Percentiles rank a stretch among this genome's conserved stretches.
Evolutionary conservation across 2,329 filamentous ascomycete species (phyloP).

Genomic region (Rhinocladiella similis): DNA sequence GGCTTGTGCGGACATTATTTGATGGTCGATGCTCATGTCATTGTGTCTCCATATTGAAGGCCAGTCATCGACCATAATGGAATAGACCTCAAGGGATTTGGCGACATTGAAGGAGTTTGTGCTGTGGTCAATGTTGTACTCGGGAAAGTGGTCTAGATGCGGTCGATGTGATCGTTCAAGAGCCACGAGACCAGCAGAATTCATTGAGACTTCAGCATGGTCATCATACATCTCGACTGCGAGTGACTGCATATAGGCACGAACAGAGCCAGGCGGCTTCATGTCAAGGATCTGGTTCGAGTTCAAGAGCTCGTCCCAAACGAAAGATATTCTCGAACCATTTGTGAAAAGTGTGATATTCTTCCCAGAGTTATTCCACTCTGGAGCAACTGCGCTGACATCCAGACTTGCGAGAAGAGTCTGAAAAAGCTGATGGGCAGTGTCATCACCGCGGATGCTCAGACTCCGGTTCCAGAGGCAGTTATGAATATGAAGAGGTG

Average conservation of each 20-base stretch:
- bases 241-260: too few species aligned
- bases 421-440: constrained; percentile 62
- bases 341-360: constrained; percentile 48
- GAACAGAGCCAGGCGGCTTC: too few species aligned
- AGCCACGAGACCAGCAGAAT: too few species aligned
- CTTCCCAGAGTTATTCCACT: too few species aligned
- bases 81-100: constrained; percentile 27
- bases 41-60: constrained; percentile 45
- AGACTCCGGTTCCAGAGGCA: constrained; percentile 56
- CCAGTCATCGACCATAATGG: constrained; percentile 47
- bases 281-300: too few species aligned
- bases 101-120: constrained; percentile 23
- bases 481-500: constrained; percentile 49
- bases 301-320: constrained; percentile 60
- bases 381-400: constrained; percentile 21
- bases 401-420: constrained; percentile 54
- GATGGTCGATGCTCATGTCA: constrained; percentile 51
- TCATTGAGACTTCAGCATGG: neutral
- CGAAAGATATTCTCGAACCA: constrained; percentile 54
- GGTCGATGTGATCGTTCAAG: too few species aligned
- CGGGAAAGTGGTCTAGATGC: too few species aligned
- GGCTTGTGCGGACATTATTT: constrained; percentile 49
- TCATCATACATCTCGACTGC: too few species aligned
- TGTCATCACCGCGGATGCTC: constrained; percentile 64
- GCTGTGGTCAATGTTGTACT: too few species aligned